Base-by-base conservation (phyloP, 345 rosid genomes). In the Eucalyptus polybractea region DNA sequence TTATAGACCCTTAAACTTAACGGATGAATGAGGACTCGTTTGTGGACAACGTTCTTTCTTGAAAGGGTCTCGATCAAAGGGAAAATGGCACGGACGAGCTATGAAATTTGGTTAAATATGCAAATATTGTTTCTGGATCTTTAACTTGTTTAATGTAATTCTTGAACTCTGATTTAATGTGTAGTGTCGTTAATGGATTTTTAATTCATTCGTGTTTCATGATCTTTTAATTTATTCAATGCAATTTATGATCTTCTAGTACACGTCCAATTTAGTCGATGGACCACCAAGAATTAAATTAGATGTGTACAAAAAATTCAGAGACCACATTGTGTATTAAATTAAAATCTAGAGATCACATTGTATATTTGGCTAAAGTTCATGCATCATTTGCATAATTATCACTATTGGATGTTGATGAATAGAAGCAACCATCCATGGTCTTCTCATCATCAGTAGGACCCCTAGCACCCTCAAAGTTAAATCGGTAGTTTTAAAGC, bases 111-210 rank as follows among this genome's bases (percentile, higher is more conserved):
- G 69, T 60, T 11, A 6, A 11, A 60, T n/a, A n/a, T n/a, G 76
- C 33, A 13, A 62, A 2, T n/a, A 13, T 13, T n/a, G 6, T 65
- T 29, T 13, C 1, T 29, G 8, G 15, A 62, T 62, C 15, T 29
- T 62, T 6, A 62, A 29, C 15, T n/a, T n/a, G 10, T 29, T 65
- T n/a, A n/a, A 13, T 2, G 6, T 13, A 65, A 14, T 29, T 65
- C 3, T 0, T 7, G 10, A n/a, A n/a, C 1, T 62, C 0, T 60
- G 15, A 60, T 60, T 0, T 12, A 60, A 12, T 6, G 4, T 27
- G 16, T 12, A 25, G 7, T 60, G n/a, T 60, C 1, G 1, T 27
- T 25, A 2, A 60, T 60, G 2, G 4, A 12, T 29, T 62, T 62
- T 62, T 29, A 13, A 62, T 62, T 62, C 31, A 6, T 60, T 27